phyloP scores from a whole-genome alignment of 106 monocot species.

The Dioscorea dumetorum region DNA sequence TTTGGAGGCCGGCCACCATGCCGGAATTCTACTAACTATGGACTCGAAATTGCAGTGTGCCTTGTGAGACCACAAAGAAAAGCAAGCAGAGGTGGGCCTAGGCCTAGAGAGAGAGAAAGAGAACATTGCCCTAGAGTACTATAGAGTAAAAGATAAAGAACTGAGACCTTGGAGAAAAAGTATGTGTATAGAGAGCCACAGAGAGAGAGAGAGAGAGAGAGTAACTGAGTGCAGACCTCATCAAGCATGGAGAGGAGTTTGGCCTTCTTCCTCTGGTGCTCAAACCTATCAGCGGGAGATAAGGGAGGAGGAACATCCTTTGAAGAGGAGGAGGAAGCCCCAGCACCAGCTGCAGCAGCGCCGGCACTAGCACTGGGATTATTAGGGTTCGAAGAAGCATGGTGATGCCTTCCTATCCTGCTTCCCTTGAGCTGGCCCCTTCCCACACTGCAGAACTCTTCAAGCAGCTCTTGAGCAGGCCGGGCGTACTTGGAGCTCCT shows the following conservation, averaged over 20 bases:
- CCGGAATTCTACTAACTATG: background rate
- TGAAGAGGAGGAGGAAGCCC: conserved; percentile 30
- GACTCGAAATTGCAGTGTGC: background rate
- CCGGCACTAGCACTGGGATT: conserved; percentile 28
- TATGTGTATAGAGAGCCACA: conserved; percentile 9
- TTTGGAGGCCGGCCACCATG: background rate
- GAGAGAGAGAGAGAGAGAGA: conserved; percentile 3
- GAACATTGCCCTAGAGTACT: background rate
- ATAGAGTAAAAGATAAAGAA: background rate
- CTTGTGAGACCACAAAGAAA: background rate
- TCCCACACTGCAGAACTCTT: conserved; percentile 93
- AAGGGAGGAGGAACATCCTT: conserved; percentile 33
- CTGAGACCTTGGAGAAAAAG: background rate
- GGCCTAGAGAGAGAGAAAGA: background rate
- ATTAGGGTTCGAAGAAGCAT: background rate
- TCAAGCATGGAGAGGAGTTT: conserved; percentile 97
- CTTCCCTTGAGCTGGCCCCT: conserved; percentile 42
- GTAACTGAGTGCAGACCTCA: conserved; percentile 37
- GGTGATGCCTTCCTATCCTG: conserved; percentile 12
- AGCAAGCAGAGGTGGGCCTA: background rate
- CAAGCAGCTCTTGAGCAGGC: conserved; percentile 83
- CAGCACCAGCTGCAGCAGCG: conserved; percentile 19
- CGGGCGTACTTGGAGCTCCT: conserved; percentile 76
- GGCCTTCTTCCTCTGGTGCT: conserved; percentile 91
- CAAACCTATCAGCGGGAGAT: conserved; percentile 81